Base-by-base conservation (phyloP, 2,329 filamentous ascomycete genomes). In the Pestalotiopsis sp. region DNA sequence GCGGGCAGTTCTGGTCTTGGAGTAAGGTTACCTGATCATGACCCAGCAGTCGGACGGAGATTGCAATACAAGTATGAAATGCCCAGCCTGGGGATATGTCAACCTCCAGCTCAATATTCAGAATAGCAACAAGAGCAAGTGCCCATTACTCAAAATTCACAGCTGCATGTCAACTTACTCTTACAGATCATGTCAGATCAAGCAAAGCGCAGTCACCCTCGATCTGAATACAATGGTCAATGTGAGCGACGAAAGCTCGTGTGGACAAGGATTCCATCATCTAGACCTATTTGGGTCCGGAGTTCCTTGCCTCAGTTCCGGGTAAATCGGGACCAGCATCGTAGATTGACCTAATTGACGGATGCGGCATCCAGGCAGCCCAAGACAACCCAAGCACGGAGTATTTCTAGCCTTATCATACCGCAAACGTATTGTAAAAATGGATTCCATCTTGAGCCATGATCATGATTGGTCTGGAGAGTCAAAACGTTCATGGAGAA, bases 301-400 rank as follows among this genome's bases (percentile, higher is more conserved):
- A 66, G 63, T 45, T 56, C 63, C 45, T 66, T 66, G 41, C 63
- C 63, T 66, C 25, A 66, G 31, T 66, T 66, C 63, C 63, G 63
- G 63, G 45, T 66, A 66, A 66, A 56, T 56, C n/a, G 49, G 20
- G 63, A 17, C 7, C 23, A 39, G 25, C 6, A 17, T 20, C 59
- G 59, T 23, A 36, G 31, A 36, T 36, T 36, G 31, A 36, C 6
- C 31, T 36, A 36, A 36, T 36, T 36, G 31, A 36, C 38, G 38
- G 61, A 49, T 49, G 61, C 38, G 39, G 61, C 38, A 64, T 64
- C 61, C 17, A 27, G 38, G 25, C 4, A 36, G 57, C 57, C 57
- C 57, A 52, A 20, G 45, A 20, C 45, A 23, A 13, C 17, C 20
- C 20, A 59, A 13, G 13, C 12, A 13, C 23, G 31, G 36, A 38